phyloP scores from a whole-genome alignment of 1,284 basidiomycete genomes.

The Singerocomus inundabilis region DNA sequence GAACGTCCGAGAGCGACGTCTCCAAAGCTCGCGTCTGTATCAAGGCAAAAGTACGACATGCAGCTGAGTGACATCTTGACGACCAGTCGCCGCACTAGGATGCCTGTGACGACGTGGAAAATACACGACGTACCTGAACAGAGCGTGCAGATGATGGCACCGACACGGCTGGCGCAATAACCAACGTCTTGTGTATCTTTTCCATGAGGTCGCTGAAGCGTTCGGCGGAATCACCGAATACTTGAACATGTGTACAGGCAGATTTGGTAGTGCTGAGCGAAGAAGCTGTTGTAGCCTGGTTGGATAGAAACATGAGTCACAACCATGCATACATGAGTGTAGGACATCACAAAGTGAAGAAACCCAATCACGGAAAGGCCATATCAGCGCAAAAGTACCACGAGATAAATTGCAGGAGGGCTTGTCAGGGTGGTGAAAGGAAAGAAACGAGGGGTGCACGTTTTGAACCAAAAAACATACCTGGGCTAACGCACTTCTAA shows the following conservation, averaged over 20 bases:
- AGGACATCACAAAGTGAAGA: slow-evolving; percentile 1
- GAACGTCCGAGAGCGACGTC: neutral
- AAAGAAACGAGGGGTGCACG: slow-evolving; percentile 6
- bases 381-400: slow-evolving; percentile 8
- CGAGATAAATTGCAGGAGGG: neutral
- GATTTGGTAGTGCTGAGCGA: slow-evolving; percentile 20
- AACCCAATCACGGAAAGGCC: slow-evolving; percentile 15
- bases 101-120: slow-evolving; percentile 1
- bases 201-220: slow-evolving; percentile 51
- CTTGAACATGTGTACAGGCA: slow-evolving; percentile 5
- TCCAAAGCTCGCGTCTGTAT: slow-evolving; percentile 11
- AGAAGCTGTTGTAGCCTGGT: slow-evolving; percentile 7
- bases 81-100: slow-evolving; percentile 1
- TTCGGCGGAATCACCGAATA: slow-evolving; percentile 17
- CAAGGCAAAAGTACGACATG: neutral
- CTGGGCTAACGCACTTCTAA: slow-evolving; percentile 15
- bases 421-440: neutral
- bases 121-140: slow-evolving; percentile 17
- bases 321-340: slow-evolving; percentile 5
- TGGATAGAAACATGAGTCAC: slow-evolving; percentile 8
- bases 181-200: slow-evolving; percentile 52
- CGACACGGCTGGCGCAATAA: slow-evolving; percentile 54
- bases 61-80: slow-evolving; percentile 1
- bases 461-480: slow-evolving; percentile 19
- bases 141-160: slow-evolving; percentile 17